Evolutionary conservation across 1,284 basidiomycete genomes (phyloP), one percentile per base, ranked within the genome.

Genomic region (Cryptococcus hybrid): DNA sequence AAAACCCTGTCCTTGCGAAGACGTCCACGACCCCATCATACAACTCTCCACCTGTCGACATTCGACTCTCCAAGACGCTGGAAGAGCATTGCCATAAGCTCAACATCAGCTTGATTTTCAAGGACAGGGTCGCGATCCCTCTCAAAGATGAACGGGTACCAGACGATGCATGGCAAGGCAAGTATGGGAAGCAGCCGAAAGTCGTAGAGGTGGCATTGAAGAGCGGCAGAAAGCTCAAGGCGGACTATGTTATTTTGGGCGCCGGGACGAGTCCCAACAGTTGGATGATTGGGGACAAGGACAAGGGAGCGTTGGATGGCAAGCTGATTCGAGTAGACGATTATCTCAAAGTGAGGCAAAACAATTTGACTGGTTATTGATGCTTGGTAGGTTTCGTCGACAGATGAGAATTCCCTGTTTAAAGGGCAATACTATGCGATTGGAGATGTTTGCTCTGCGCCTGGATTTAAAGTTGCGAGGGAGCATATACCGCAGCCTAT

Each of bases 191-290:
- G 47, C 61, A 68, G 18, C 9, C n/a, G 8, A 18, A 18, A 18
- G 12, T 13, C 8, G 18, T n/a, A 18, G 43, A 44, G 43, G 36
- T 24, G 52, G 58, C 58, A 56, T 2, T 15, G 62, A 6, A 61
- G 60, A 65, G 67, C 12, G 79, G 79, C 11, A 77, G 74, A 60
- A 57, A 55, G n/a, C 72, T 77, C 37, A 76, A 78, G 59, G 70
- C 76, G 0, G 47, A 47, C 12, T 62, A 68, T 59, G 66, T 81
- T 43, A 71, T 81, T 50, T 43, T 79, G 48, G 71, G 73, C 5
- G 67, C 69, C 11, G 80, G 80, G 8, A 79, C 77, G 63, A 63
- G 60, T 34, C 72, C 79, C 18, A 77, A 79, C 58, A 69, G 75
- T 0, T 48, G 48, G 7, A 60, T 79, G 54, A 58, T 79, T 24